These are phyloP conservation scores for Prunus dulcis DNA, from an alignment of 306 rosid genomes.

Conservation along the genomic window DNA sequence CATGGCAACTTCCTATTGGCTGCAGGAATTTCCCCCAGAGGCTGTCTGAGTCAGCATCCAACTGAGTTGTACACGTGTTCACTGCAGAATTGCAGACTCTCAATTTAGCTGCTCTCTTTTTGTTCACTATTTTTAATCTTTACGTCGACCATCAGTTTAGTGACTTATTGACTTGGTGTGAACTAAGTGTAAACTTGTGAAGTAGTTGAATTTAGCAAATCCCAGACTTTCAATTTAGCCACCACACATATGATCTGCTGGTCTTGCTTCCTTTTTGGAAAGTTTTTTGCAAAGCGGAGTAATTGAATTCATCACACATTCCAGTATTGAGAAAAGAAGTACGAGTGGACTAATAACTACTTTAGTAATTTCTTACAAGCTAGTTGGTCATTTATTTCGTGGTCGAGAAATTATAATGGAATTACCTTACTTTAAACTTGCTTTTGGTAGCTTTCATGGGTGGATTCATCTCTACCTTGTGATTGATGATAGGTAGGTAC, in stretches of 20 bases:
- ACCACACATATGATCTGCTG: not conserved
- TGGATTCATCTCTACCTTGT: constrained; percentile 13
- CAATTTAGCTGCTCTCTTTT: not conserved
- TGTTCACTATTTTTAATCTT: not conserved
- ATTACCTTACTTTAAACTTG: not conserved
- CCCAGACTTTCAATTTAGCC: not conserved
- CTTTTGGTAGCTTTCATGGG: constrained; percentile 6
- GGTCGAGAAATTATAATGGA: not conserved
- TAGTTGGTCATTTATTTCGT: too few species aligned
- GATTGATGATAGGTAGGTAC: not conserved
- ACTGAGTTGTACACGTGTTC: not conserved
- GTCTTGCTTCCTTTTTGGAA: not conserved
- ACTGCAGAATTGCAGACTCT: not conserved
- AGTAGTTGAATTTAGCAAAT: not conserved
- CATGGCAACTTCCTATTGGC: constrained; percentile 20
- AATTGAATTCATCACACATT: too few species aligned
- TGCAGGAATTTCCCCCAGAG: not conserved
- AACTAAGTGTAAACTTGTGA: not conserved
- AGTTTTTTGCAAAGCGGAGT: not conserved
- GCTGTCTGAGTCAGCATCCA: constrained; percentile 9
- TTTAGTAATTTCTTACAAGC: too few species aligned
- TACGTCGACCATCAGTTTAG: not conserved
- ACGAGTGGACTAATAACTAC: too few species aligned
- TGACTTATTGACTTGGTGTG: not conserved
- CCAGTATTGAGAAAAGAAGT: too few species aligned